These are phyloP conservation scores for Mycena olivaceomarginata DNA, from an alignment of 768 basidiomycete species.

Conservation along the genomic window DNA sequence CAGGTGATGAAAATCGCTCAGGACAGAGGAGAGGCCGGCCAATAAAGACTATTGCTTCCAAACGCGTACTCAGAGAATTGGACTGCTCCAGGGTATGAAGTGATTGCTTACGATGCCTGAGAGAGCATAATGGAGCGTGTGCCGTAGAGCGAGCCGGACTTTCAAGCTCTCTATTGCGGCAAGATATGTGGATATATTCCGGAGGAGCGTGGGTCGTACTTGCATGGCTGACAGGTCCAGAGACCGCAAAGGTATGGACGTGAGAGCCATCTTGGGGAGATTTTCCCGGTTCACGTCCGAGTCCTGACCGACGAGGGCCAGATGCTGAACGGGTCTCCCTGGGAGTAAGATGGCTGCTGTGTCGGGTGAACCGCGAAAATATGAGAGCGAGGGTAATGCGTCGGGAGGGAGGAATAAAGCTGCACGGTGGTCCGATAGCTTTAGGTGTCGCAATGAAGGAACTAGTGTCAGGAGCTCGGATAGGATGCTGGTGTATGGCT, in stretches of 20 bases:
- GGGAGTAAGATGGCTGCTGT: constrained; percentile 78
- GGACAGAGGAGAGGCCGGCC: constrained; percentile 75
- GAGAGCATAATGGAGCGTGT: constrained; percentile 79
- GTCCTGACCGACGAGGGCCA: constrained; percentile 75
- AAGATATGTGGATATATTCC: constrained; percentile 73
- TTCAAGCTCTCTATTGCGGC: constrained; percentile 70
- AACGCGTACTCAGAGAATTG: constrained; percentile 34
- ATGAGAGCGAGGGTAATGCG: constrained; percentile 68
- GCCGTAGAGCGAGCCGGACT: constrained; percentile 76
- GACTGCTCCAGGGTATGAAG: constrained; percentile 24
- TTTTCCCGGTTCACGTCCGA: constrained; percentile 72
- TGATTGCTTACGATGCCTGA: constrained; percentile 76
- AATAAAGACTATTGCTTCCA: constrained; percentile 68
- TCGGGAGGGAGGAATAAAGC: constrained; percentile 62
- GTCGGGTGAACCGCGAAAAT: constrained; percentile 77
- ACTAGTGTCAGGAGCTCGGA: constrained; percentile 64
- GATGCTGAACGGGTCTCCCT: constrained; percentile 74
- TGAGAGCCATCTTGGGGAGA: constrained; percentile 68
- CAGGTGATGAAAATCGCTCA: constrained; percentile 69
- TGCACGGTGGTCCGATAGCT: constrained; percentile 66
- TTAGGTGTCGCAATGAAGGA: constrained; percentile 65
- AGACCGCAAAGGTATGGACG: constrained; percentile 67
- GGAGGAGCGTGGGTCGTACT: constrained; percentile 73
- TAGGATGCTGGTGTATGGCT: constrained; percentile 63
- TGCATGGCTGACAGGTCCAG: constrained; percentile 79